A percentile compares a stretch with the other conserved stretches of the same genome.
phyloP scores from a whole-genome alignment of 306 rosid genomes.

The Quercus ilex region DNA sequence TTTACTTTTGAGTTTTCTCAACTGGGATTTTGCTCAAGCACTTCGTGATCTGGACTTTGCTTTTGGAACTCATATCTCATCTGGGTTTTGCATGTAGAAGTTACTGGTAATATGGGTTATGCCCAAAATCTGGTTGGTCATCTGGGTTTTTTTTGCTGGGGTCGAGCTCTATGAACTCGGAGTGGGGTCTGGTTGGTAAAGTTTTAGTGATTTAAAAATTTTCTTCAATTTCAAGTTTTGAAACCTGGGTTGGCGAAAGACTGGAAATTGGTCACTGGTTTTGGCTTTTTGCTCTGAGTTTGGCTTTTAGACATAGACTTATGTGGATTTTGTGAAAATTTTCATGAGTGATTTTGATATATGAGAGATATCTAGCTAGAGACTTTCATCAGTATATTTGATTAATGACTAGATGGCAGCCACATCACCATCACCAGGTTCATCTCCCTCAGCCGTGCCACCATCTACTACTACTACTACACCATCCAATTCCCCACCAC shows the following conservation, averaged over 20 bases:
- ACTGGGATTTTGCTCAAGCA: constrained; percentile 4
- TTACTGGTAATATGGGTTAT: background rate
- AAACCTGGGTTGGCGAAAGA: constrained; percentile 15
- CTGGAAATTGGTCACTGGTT: constrained; percentile 13
- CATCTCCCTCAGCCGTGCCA: constrained; percentile 38
- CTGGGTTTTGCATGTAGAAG: constrained; percentile 9
- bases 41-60: background rate
- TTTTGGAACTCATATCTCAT: background rate
- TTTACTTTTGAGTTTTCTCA: constrained; percentile 1
- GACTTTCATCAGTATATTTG: constrained; percentile 14
- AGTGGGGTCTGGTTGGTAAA: constrained; percentile 24
- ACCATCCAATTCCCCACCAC: background rate
- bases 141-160: background rate
- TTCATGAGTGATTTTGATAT: constrained; percentile 10
- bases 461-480: constrained; percentile 34
- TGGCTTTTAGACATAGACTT: background rate
- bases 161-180: background rate
- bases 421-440: constrained; percentile 56
- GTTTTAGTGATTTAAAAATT: constrained; percentile 27
- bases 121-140: background rate
- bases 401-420: constrained; percentile 47
- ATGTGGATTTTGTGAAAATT: constrained; percentile 14
- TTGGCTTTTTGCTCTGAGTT: constrained; percentile 18
- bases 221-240: constrained; percentile 23
- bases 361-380: constrained; percentile 1